Evolutionary conservation across 345 rosid genomes (phyloP), one percentile per base, ranked within the genome.

Genomic region (Camelina laxa): DNA sequence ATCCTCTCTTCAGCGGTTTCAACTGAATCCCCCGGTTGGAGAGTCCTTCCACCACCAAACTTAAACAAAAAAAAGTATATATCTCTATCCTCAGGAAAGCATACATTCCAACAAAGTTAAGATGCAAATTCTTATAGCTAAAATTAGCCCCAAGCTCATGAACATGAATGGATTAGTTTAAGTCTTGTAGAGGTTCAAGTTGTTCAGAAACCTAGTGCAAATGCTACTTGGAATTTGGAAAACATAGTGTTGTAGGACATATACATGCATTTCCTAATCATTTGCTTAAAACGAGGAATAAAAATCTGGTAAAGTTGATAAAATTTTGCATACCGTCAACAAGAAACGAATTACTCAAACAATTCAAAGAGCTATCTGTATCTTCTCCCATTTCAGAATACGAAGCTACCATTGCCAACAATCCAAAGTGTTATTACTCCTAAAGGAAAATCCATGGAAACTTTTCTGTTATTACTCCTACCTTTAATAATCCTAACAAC

Each of bases 31-130:
- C 97, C 96, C 0, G 96, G 96, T 56, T 79, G 88, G 74, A 93
- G 81, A 30, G 81, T 85, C 80, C 77, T 93, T 76, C 97, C 97
- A 76, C 97, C 97, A 49, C 97, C 97, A 86, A 80, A 91, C 97
- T 90, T 74, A 50, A 73, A 57, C 42, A 35, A 75, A 10, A 54
- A 36, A 74, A 75, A 60, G 41, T 12, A 56, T 36, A 39, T 57
- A 70, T 58, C 39, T 48, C 45, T 41, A 30, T 16, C 22, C 57
- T 56, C 57, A 60, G 11, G 14, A 38, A 64, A 41, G 30, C 47
- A 22, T 10, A 8, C 51, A 38, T 57, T 75, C 33, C 61, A 58
- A 3, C 9, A 27, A 60, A 27, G 9, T 50, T 16, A 44, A 44
- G 35, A 65, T 47, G 38, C 9, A 35, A 47, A 22, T 15, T 58